These are phyloP conservation scores for Xylaria sp. DNA, from an alignment of 2,329 filamentous ascomycete genomes.

Conservation along the genomic window DNA sequence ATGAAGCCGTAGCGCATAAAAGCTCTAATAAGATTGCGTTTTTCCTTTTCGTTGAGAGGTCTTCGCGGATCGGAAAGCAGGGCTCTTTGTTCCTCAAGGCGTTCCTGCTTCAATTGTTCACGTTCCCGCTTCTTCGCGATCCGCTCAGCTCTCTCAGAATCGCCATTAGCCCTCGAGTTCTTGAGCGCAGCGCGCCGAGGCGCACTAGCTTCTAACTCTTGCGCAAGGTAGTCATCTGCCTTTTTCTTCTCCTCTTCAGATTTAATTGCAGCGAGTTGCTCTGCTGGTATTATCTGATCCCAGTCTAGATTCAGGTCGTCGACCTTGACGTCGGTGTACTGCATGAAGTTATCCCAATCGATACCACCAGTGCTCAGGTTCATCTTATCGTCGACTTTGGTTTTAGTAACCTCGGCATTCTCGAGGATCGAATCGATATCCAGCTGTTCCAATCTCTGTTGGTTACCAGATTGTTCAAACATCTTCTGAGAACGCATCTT, in stretches of 20 bases:
- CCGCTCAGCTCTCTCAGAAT: conserved; percentile 68
- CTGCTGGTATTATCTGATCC: conserved; percentile 97
- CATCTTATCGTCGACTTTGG: conserved; percentile 91
- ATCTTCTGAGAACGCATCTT: conserved; percentile 99
- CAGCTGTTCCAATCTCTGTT: conserved; percentile 93
- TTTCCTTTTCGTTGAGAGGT: conserved; percentile 91
- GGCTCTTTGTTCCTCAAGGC: conserved; percentile 75
- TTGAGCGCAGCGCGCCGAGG: conserved; percentile 75
- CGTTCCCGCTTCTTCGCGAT: conserved; percentile 69
- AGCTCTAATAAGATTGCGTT: conserved; percentile 86
- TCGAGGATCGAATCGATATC: conserved; percentile 97
- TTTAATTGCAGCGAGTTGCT: conserved; percentile 88
- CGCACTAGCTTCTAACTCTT: conserved; percentile 82
- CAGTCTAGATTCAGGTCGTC: conserved; percentile 81
- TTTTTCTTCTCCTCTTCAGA: conserved; percentile 84
- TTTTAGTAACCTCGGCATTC: conserved; percentile 96
- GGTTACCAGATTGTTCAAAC: conserved; percentile 97
- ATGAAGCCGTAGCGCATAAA: conserved; percentile 91
- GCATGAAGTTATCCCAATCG: conserved; percentile 90
- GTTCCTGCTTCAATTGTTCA: conserved; percentile 71
- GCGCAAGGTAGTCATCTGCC: conserved; percentile 81
- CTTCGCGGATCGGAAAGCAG: conserved; percentile 82
- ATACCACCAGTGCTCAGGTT: conserved; percentile 86
- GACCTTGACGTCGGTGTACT: conserved; percentile 97
- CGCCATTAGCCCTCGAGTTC: conserved; percentile 55